A percentile compares a stretch with the other conserved stretches of the same genome.
These are phyloP conservation scores for Plectranthus barbatus DNA, from an alignment of 257 asterid genomes.

Conservation along the genomic window DNA sequence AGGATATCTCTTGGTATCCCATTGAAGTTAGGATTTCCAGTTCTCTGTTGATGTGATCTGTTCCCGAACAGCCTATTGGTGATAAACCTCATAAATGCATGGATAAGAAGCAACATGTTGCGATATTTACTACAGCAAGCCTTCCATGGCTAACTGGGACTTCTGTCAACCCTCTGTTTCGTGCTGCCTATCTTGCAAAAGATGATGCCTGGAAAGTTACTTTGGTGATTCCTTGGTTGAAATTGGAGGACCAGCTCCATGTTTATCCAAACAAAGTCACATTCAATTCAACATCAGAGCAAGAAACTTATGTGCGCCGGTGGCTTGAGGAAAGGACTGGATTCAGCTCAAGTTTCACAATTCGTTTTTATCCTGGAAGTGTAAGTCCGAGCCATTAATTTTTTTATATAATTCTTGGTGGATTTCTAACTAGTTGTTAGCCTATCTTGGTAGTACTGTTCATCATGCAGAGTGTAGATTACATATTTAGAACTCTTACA, in stretches of 20 bases:
- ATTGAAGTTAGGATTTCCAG: constrained; percentile 11
- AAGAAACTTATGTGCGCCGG: constrained; percentile 66
- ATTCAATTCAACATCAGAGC: constrained; percentile 61
- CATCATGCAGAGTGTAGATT: background rate
- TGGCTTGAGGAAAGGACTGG: constrained; percentile 92
- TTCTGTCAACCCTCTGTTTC: constrained; percentile 89
- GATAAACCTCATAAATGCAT: constrained; percentile 24
- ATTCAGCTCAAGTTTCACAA: constrained; percentile 36
- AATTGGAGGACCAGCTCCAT: constrained; percentile 64
- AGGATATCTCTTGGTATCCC: constrained; percentile 1
- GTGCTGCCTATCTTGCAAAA: constrained; percentile 90
- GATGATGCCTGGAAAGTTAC: constrained; percentile 53
- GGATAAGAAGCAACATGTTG: constrained; percentile 54
- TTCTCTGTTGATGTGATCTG: constrained; percentile 1
- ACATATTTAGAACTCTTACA: constrained; percentile 5
- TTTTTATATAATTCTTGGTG: background rate
- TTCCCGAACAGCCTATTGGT: constrained; percentile 11
- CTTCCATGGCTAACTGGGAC: constrained; percentile 99
- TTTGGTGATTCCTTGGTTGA: constrained; percentile 93
- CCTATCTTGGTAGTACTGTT: background rate
- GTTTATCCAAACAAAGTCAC: constrained; percentile 73
- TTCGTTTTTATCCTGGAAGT: constrained; percentile 85
- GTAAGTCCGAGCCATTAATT: constrained; percentile 33
- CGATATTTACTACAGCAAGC: constrained; percentile 97
- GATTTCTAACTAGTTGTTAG: constrained; percentile 2